phyloP scores from a whole-genome alignment of 352 stramenopile species.

The Phytophthora foliorum region DNA sequence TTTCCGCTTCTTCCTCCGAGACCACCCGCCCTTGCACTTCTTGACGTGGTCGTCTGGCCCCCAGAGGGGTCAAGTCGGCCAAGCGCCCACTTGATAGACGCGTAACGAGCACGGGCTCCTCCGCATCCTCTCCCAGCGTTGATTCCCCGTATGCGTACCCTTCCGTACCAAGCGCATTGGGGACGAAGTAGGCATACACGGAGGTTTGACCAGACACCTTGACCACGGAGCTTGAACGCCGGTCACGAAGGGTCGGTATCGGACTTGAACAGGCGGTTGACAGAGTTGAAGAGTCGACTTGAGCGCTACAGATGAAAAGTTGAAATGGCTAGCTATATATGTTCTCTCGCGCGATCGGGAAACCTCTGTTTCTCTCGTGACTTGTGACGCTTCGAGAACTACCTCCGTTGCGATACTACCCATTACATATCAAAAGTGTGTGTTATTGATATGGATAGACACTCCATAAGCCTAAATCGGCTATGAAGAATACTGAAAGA shows the following conservation, averaged over 20 bases:
- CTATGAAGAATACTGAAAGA: too few relatives aligned
- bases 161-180: background rate
- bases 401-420: too few relatives aligned
- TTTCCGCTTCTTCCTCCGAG: background rate
- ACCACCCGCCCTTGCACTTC: background rate
- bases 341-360: too few relatives aligned
- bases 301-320: too few relatives aligned
- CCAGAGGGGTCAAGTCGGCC: background rate
- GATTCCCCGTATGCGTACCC: background rate
- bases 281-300: background rate
- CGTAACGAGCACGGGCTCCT: background rate
- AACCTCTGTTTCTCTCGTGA: too few relatives aligned
- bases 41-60: background rate
- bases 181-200: background rate
- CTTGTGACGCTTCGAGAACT: too few relatives aligned
- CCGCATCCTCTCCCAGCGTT: background rate
- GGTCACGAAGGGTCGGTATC: background rate
- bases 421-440: too few relatives aligned
- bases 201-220: background rate
- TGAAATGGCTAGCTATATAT: too few relatives aligned
- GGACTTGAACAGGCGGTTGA: background rate
- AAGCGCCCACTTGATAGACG: background rate
- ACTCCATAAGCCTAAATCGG: too few relatives aligned
- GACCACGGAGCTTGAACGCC: background rate
- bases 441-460: too few relatives aligned